Evolutionary conservation across 108 stramenopile species (phyloP).

Genomic region (Fragilaria crotonensis): DNA sequence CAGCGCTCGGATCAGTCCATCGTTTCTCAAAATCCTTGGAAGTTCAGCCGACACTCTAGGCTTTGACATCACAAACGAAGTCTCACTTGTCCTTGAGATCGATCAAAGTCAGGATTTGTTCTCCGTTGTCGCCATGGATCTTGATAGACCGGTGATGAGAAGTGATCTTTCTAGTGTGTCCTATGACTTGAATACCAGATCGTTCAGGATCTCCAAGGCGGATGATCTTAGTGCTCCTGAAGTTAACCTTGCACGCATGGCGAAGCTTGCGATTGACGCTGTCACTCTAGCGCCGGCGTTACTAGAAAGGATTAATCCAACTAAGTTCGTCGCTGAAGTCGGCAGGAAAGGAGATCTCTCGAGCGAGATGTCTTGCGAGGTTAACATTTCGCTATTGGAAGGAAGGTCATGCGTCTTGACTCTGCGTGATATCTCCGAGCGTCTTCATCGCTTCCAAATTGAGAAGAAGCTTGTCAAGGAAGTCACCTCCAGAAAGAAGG

Average conservation of each 20-base stretch:
- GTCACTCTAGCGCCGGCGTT: neutral
- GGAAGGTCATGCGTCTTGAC: conserved; percentile 34
- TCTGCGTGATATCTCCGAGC: conserved; percentile 60
- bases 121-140: neutral
- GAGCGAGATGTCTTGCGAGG: conserved; percentile 17
- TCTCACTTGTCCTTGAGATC: neutral
- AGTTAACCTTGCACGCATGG: neutral
- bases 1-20: conserved; percentile 46
- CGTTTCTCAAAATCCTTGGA: conserved; percentile 11
- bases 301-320: neutral
- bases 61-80: neutral
- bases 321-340: neutral
- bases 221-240: neutral
- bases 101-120: neutral
- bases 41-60: neutral
- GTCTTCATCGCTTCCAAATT: conserved; percentile 52
- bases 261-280: neutral
- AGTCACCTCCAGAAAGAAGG: conserved; percentile 48
- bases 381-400: conserved; percentile 27
- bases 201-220: neutral
- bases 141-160: neutral
- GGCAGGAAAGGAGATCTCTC: neutral
- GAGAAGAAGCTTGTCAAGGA: conserved; percentile 53
- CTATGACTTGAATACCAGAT: neutral
- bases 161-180: neutral